phyloP scores from a whole-genome alignment of 164 flowering plant species.

The Euptelea pleiosperma region DNA sequence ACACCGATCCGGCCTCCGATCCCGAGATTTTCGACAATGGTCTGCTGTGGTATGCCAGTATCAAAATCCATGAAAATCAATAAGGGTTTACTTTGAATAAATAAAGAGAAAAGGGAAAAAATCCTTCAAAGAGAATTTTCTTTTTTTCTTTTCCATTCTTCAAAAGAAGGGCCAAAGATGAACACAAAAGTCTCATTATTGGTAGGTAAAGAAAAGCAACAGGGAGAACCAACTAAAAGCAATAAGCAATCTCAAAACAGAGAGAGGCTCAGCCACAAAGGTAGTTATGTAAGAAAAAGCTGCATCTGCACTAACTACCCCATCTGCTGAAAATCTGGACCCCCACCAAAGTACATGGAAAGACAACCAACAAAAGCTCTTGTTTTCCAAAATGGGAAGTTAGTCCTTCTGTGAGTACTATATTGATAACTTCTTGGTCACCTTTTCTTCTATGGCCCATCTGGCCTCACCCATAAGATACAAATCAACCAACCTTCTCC shows the following conservation, averaged over 20 bases:
- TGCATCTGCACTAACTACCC: conserved; percentile 13
- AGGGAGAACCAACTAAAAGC: background rate
- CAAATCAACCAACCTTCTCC: background rate
- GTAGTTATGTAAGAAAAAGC: conserved; percentile 4
- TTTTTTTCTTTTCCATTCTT: background rate
- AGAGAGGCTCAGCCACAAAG: conserved; percentile 1
- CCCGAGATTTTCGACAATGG: too few species aligned
- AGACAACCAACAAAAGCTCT: background rate
- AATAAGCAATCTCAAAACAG: background rate
- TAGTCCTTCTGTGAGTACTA: conserved; percentile 2
- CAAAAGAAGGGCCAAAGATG: background rate
- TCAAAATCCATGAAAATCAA: too few species aligned
- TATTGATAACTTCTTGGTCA: too few species aligned
- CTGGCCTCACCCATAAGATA: background rate
- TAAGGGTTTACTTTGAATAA: background rate
- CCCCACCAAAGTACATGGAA: background rate
- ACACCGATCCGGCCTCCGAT: too few species aligned
- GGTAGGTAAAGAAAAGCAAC: background rate
- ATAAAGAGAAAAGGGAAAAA: too few species aligned
- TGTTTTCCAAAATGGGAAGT: conserved; percentile 1
- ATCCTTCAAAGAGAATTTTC: background rate
- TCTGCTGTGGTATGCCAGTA: too few species aligned
- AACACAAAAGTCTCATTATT: background rate
- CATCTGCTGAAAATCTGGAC: background rate
- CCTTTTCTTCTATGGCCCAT: conserved; percentile 2